Evolutionary conservation across 2,329 filamentous ascomycete species (phyloP).

Genomic region (Stagonosporopsis cucurbitacearum): DNA sequence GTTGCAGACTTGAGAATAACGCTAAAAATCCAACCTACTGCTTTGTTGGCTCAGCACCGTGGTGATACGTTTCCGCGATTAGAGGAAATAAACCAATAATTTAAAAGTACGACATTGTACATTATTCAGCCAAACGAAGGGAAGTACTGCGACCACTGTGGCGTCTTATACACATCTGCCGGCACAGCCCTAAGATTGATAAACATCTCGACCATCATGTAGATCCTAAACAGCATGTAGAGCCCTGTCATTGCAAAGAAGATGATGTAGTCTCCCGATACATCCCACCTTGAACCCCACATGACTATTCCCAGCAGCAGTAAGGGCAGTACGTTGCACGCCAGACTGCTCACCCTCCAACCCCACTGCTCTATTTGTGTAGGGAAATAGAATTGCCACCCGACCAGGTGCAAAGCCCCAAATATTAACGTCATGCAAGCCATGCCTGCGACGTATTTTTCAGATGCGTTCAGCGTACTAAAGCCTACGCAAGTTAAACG

Average conservation of each 20-base stretch:
- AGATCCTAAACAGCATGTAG: constrained; percentile 7
- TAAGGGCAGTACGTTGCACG: background rate
- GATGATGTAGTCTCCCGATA: too few relatives aligned
- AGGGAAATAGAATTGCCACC: background rate
- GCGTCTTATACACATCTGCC: constrained; percentile 18
- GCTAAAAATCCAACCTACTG: too few relatives aligned
- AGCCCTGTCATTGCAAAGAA: background rate
- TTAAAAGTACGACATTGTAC: too few relatives aligned
- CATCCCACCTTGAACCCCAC: too few relatives aligned
- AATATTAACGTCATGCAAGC: background rate
- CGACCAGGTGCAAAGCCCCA: background rate
- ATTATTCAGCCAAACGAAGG: constrained; percentile 18
- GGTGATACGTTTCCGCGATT: too few relatives aligned
- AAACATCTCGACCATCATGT: constrained; percentile 24
- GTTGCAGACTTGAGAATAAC: too few relatives aligned
- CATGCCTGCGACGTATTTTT: too few relatives aligned
- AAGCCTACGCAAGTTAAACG: too few relatives aligned
- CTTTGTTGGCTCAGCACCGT: too few relatives aligned
- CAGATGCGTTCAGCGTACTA: too few relatives aligned
- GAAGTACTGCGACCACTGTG: constrained; percentile 22
- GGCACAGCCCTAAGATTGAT: constrained; percentile 16
- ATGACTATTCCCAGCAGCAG: background rate
- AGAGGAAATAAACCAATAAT: too few relatives aligned
- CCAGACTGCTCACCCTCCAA: constrained; percentile 20
- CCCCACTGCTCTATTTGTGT: constrained; percentile 9